Evolutionary conservation across 768 basidiomycete genomes (phyloP), one percentile per base, ranked within the genome.

Genomic region (Coprinopsis cinerea): DNA sequence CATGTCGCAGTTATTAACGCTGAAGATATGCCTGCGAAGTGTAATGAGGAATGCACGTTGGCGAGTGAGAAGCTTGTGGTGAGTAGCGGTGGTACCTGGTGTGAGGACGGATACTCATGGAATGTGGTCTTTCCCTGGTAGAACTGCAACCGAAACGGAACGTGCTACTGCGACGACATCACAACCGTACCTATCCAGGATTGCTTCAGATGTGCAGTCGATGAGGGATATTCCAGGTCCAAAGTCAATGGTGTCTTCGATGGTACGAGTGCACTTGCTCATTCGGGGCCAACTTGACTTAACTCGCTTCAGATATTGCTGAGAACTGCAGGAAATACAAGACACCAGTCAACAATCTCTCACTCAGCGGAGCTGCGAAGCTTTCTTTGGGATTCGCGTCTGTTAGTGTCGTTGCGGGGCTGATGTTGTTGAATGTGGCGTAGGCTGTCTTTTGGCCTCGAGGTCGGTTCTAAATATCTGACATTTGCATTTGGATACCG

Each of bases 41-140:
- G 44, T 20, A 5, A 6, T 10, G 4, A 11, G n/a, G 44, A 45
- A 5, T 45, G 44, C 18, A 45, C 44, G 18, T 15, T 32, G 14
- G 44, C 28, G n/a, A 45, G 44, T 18, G 44, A 45, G 20, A 45
- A 32, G 20, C 44, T 45, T 18, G 44, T 45, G 44, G 44, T 45
- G 28, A n/a, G 44, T 28, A 5, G 3, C 27, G 41, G 9, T 25
- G 22, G n/a, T 34, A 22, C 27, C 18, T 45, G 13, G 6, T 18
- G 20, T 28, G 7, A 28, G 11, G 25, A 14, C 25, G 25, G n/a
- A 13, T n/a, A 27, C 28, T 45, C 44, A 45, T 17, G 17, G 7
- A 9, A n/a, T 30, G 27, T 4, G 4, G 7, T 5, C 22, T n/a
- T n/a, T n/a, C n/a, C n/a, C n/a, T n/a, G n/a, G n/a, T n/a, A 45